Conservation (phyloP, 2,329 filamentous ascomycete genomes). For the Davidsoniella virescens region DNA sequence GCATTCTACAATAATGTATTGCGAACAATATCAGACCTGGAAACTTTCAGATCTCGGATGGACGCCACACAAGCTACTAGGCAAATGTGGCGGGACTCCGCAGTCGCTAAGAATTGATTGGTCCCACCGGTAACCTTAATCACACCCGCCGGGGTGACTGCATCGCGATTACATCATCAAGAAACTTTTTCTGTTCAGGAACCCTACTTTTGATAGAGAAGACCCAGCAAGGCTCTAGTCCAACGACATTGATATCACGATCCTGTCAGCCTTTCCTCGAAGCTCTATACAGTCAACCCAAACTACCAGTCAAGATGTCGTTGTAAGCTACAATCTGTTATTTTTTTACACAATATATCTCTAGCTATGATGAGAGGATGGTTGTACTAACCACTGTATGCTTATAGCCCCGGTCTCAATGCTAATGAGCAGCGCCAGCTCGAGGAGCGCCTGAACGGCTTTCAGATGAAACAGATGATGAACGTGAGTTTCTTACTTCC, state of each 20-base stretch:
- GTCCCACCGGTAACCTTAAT: not conserved
- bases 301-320: conserved; percentile 9
- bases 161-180: conserved; percentile 9
- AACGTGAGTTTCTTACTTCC: conserved; percentile 43
- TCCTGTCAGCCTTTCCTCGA: not conserved
- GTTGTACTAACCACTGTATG: not conserved
- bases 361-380: not conserved
- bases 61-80: no score
- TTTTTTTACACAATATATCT: not conserved
- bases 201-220: not conserved
- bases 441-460: conserved; percentile 85
- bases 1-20: no score
- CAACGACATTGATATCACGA: not conserved
- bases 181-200: conserved; percentile 1
- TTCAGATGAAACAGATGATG: conserved; percentile 99
- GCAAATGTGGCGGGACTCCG: no score
- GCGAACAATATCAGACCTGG: no score
- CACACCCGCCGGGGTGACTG: not conserved
- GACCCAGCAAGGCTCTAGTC: conserved; percentile 3
- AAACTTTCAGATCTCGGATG: no score
- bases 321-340: conserved; percentile 6
- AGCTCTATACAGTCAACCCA: not conserved
- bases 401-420: conserved; percentile 14
- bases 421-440: conserved; percentile 75
- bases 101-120: not conserved